Percentiles rank a stretch among this genome's conserved stretches.
phyloP scores from a whole-genome alignment of 2,329 filamentous ascomycete genomes.

The Hymenotorrendiella dingleyae region DNA sequence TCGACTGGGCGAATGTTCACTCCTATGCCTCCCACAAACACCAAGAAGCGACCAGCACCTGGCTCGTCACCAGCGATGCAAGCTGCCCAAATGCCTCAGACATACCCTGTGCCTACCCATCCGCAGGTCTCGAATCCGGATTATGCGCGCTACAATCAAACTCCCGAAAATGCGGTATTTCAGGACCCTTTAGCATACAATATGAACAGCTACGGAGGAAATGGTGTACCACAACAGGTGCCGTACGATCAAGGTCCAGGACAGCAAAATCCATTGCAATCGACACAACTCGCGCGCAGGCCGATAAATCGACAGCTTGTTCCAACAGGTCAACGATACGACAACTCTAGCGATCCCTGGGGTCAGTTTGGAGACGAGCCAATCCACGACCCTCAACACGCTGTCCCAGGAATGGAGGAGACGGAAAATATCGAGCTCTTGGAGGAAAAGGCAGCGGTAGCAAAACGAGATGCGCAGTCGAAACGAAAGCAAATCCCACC shows the following conservation, averaged over 20 bases:
- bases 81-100: slow-evolving; percentile 44
- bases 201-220: slow-evolving; percentile 20
- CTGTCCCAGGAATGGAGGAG: slow-evolving; percentile 41
- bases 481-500: slow-evolving; percentile 96
- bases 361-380: slow-evolving; percentile 35
- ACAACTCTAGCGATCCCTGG: slow-evolving; percentile 33
- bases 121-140: slow-evolving; percentile 43
- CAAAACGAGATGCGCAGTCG: slow-evolving; percentile 79
- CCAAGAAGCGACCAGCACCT: slow-evolving; percentile 69
- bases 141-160: slow-evolving; percentile 47
- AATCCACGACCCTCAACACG: slow-evolving; percentile 25
- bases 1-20: slow-evolving; percentile 17
- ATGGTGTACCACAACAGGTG: slow-evolving; percentile 19
- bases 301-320: slow-evolving; percentile 29
- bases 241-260: slow-evolving; percentile 23
- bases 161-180: slow-evolving; percentile 31
- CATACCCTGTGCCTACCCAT: slow-evolving; percentile 36
- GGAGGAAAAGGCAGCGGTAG: slow-evolving; percentile 71
- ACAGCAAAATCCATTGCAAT: slow-evolving; percentile 4
- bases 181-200: slow-evolving; percentile 30
- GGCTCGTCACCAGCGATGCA: slow-evolving; percentile 61
- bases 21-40: slow-evolving; percentile 38
- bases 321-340: slow-evolving; percentile 25
- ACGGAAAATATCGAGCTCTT: slow-evolving; percentile 72
- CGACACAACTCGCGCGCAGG: slow-evolving; percentile 30